A percentile compares a stretch with the other conserved stretches of the same genome.
Evolutionary conservation across 2,329 filamentous ascomycete genomes (phyloP).

Genomic region (Penicillium sp.): DNA sequence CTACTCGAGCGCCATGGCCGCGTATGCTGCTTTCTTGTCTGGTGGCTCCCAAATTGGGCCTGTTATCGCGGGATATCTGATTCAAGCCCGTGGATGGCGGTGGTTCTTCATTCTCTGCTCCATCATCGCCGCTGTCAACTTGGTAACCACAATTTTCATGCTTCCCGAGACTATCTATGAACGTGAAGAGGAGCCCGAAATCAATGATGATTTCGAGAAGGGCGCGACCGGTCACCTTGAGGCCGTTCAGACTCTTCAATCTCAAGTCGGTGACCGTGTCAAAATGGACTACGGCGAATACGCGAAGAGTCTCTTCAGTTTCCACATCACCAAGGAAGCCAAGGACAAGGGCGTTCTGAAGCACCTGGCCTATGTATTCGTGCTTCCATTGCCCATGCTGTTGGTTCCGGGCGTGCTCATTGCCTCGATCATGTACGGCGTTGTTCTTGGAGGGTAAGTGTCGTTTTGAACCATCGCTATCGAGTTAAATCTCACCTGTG

Average conservation of each 20-base stretch:
- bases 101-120: conserved; percentile 39
- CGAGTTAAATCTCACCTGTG: background rate
- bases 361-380: conserved; percentile 15
- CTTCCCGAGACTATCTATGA: conserved; percentile 37
- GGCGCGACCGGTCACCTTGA: conserved; percentile 20
- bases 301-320: conserved; percentile 28
- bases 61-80: conserved; percentile 36
- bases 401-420: conserved; percentile 25
- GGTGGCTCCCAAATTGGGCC: conserved; percentile 37
- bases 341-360: conserved; percentile 18
- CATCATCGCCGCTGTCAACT: conserved; percentile 32
- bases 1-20: conserved; percentile 33
- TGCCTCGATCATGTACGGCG: conserved; percentile 28
- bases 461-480: background rate
- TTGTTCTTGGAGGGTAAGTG: conserved; percentile 27
- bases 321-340: conserved; percentile 22
- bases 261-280: conserved; percentile 9
- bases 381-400: conserved; percentile 26
- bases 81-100: conserved; percentile 35
- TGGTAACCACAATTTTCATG: conserved; percentile 33
- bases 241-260: conserved; percentile 2
- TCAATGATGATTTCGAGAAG: conserved; percentile 21
- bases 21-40: conserved; percentile 33
- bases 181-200: conserved; percentile 23
- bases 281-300: conserved; percentile 27